Conservation (phyloP, 306 rosid genomes). For the Astragalus glycyphyllos region DNA sequence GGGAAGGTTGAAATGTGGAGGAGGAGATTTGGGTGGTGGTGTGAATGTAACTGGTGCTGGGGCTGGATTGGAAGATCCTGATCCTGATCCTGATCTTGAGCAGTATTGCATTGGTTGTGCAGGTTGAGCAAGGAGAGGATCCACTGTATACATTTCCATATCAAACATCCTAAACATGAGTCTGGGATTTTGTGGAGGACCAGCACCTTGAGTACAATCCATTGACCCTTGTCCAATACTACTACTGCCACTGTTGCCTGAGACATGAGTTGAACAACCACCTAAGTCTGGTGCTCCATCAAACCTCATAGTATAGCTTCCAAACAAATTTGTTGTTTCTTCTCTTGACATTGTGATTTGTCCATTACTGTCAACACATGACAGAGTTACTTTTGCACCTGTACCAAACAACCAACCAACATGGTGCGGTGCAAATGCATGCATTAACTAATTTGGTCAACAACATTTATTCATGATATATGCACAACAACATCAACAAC, state of each 20-base stretch:
- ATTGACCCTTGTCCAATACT: constrained; percentile 51
- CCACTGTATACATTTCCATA: constrained; percentile 73
- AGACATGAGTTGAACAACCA: constrained; percentile 62
- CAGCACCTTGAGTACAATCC: constrained; percentile 61
- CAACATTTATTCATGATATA: background rate
- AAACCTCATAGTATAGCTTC: constrained; percentile 65
- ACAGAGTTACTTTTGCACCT: constrained; percentile 77
- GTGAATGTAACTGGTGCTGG: constrained; percentile 44
- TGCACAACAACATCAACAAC: no score
- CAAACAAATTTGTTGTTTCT: constrained; percentile 81
- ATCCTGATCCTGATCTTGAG: constrained; percentile 50
- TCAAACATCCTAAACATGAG: constrained; percentile 79
- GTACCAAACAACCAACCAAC: constrained; percentile 40
- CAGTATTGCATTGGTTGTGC: constrained; percentile 75
- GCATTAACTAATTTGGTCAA: constrained; percentile 26
- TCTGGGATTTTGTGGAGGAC: constrained; percentile 70
- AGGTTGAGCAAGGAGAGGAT: constrained; percentile 85
- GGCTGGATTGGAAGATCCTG: constrained; percentile 59
- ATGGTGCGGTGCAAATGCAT: constrained; percentile 12
- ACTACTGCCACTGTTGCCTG: constrained; percentile 34
- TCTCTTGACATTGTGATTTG: constrained; percentile 69
- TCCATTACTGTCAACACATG: constrained; percentile 73
- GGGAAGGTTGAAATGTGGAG: constrained; percentile 58
- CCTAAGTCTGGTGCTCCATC: constrained; percentile 80
- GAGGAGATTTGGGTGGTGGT: constrained; percentile 41